Evolutionary conservation across 2,329 filamentous ascomycete species (phyloP), one percentile per base, ranked within the genome.

Genomic region (Arthrobotrys conoides): DNA sequence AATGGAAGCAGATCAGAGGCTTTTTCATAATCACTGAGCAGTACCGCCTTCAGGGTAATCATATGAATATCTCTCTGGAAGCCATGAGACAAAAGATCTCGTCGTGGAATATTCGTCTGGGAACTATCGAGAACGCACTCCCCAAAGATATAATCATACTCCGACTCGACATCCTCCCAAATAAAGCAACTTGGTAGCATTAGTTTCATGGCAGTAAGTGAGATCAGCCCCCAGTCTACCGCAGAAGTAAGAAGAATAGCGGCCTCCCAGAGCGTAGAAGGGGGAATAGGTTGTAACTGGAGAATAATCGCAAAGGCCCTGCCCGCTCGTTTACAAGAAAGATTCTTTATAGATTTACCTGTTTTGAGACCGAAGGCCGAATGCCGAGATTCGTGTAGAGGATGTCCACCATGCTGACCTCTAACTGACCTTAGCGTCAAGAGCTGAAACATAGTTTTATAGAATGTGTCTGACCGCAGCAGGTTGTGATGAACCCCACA

Each of bases 231-330:
- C 27, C 49, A 55, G 2, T 10, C 22, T 4, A 53, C 30, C n/a
- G 12, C 30, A 27, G 1, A 41, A 2, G n/a, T 14, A 51, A 65
- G 9, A 16, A 53, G 64, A 8, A 38, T 16, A 1, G 30, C 64
- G 9, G 46, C 64, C n/a, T 67, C 64, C 1, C 3, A 2, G 14
- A 55, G n/a, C 9, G 33, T 67, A 12, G 46, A 38, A 24, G 64
- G 38, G 3, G 36, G 3, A 16, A 51, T 33, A 8, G 36, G 27
- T 57, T 38, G 53, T 8, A 0, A 9, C 36, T 57, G 16, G 18
- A 57, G 16, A 16, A 20, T 1, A 12, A 14, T 57, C 2, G 12
- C 46, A 16, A 67, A 48, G 22, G 30, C 24, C 33, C 27, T 16
- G 24, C 22, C 10, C 2, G 24, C 57, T 30, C 36, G 27, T 3